These are phyloP conservation scores for Pythium scleroteichum DNA, from an alignment of 352 stramenopile genomes.

Conservation along the genomic window DNA sequence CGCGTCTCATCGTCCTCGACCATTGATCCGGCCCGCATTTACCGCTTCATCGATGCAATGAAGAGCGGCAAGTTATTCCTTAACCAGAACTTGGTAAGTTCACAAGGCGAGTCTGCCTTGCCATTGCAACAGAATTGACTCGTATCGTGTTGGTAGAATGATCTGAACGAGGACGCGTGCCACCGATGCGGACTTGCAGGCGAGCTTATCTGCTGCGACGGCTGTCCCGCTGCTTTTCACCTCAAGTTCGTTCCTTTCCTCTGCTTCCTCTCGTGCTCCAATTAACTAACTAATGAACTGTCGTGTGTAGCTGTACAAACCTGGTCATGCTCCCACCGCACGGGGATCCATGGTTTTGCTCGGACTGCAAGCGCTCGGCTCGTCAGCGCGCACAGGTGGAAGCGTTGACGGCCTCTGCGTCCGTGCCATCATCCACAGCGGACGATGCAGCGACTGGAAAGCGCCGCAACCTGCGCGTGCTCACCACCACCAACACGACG, in stretches of 20 bases:
- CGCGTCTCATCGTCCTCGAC: constrained; percentile 41
- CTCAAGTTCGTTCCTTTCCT: constrained; percentile 39
- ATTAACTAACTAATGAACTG: neutral
- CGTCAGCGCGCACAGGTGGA: constrained; percentile 25
- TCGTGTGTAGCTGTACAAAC: constrained; percentile 52
- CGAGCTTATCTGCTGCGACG: constrained; percentile 82
- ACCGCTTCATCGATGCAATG: constrained; percentile 67
- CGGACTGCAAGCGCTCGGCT: constrained; percentile 58
- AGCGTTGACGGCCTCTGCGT: neutral
- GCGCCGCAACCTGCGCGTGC: constrained; percentile 47
- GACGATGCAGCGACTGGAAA: neutral
- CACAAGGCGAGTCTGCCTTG: too few species aligned
- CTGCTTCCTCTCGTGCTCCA: neutral
- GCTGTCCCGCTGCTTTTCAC: constrained; percentile 76
- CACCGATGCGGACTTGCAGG: constrained; percentile 70
- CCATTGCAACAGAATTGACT: neutral
- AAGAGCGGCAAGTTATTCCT: constrained; percentile 59
- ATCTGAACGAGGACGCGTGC: constrained; percentile 82
- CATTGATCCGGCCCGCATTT: constrained; percentile 65
- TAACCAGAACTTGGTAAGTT: constrained; percentile 58
- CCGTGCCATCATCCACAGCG: neutral
- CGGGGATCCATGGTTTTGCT: constrained; percentile 69
- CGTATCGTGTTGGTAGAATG: constrained; percentile 39
- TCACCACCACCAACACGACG: constrained; percentile 17
- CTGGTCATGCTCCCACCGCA: constrained; percentile 54